Conservation (phyloP, 768 basidiomycete genomes). For the Hygrocybe coccinea region DNA sequence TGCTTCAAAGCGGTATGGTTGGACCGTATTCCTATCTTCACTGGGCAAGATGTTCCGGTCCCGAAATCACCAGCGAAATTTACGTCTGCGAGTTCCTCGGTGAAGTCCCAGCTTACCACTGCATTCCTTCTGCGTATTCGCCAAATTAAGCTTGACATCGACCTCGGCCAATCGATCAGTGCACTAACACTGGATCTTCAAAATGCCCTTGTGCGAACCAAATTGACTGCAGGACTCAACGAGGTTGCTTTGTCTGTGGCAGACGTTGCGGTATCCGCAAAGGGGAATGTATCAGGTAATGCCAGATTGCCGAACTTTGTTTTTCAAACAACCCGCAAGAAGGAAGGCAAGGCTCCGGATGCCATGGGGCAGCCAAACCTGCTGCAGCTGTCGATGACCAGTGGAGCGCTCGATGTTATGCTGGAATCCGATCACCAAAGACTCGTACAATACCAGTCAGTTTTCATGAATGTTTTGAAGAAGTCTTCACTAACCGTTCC, state of each 20-base stretch:
- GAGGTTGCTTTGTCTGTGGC: slow-evolving; percentile 65
- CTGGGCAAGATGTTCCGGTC: slow-evolving; percentile 33
- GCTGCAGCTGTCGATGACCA: slow-evolving; percentile 71
- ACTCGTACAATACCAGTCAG: slow-evolving; percentile 70
- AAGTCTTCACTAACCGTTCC: slow-evolving; percentile 1
- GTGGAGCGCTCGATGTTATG: slow-evolving; percentile 58
- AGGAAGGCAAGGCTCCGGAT: slow-evolving; percentile 34
- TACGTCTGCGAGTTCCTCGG: slow-evolving; percentile 14
- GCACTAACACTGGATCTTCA: slow-evolving; percentile 59
- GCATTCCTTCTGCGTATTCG: slow-evolving; percentile 67
- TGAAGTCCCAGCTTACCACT: slow-evolving; percentile 50
- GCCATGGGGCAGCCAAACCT: slow-evolving; percentile 44
- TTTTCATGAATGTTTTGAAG: slow-evolving; percentile 8
- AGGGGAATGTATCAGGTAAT: slow-evolving; percentile 67
- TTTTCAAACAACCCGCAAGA: slow-evolving; percentile 68
- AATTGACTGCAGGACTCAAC: slow-evolving; percentile 53
- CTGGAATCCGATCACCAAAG: slow-evolving; percentile 76
- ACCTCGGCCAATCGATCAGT: slow-evolving; percentile 85
- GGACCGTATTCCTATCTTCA: slow-evolving; percentile 77
- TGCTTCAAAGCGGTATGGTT: slow-evolving; percentile 96
- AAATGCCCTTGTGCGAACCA: slow-evolving; percentile 60
- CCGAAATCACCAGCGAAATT: slow-evolving; percentile 20
- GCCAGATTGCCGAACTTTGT: slow-evolving; percentile 63
- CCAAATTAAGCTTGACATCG: slow-evolving; percentile 66
- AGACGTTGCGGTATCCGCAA: slow-evolving; percentile 61